Percentiles rank a stretch among this genome's conserved stretches.
Conservation (phyloP, 805 yeast genomes). For the Maudiozyma saulgeensis region DNA sequence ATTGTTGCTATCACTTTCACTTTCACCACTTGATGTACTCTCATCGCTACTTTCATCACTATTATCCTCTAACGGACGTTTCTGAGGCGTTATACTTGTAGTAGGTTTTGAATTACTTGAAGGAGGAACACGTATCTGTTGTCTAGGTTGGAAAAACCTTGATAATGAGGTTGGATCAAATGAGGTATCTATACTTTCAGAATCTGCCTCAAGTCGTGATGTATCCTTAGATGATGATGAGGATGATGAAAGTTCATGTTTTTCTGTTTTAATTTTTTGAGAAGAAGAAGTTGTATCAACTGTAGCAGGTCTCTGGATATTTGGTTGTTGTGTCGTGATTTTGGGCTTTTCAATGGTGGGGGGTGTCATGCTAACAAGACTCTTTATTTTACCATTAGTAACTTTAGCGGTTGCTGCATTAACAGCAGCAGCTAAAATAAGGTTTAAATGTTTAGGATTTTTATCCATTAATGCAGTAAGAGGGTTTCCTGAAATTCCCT, state of each 20-base stretch:
- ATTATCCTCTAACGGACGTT: slow-evolving; percentile 11
- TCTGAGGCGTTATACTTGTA: slow-evolving; percentile 14
- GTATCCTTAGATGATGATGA: background rate
- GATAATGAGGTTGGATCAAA: slow-evolving; percentile 31
- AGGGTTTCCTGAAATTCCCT: slow-evolving; percentile 72
- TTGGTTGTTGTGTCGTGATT: background rate
- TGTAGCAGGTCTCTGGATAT: background rate
- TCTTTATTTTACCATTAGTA: slow-evolving; percentile 44
- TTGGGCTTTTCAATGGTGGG: slow-evolving; percentile 4
- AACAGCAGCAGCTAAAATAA: slow-evolving; percentile 69
- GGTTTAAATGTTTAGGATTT: slow-evolving; percentile 72
- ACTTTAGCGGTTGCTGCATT: slow-evolving; percentile 64
- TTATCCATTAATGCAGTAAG: slow-evolving; percentile 67
- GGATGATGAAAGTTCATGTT: background rate
- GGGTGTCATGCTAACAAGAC: slow-evolving; percentile 28
- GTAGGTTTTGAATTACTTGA: slow-evolving; percentile 9
- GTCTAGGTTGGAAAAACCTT: slow-evolving; percentile 29
- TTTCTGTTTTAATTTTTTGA: background rate
- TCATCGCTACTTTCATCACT: slow-evolving; percentile 2
- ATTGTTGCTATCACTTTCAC: slow-evolving; percentile 24
- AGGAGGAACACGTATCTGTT: slow-evolving; percentile 13
- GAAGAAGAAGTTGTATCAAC: background rate
- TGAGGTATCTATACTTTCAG: slow-evolving; percentile 3
- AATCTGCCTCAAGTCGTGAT: background rate
- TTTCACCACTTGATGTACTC: slow-evolving; percentile 22